A percentile compares a stretch with the other conserved stretches of the same genome.
Evolutionary conservation across 495 filamentous ascomycete genomes (phyloP).

Genomic region (Podospora pseudocomata): DNA sequence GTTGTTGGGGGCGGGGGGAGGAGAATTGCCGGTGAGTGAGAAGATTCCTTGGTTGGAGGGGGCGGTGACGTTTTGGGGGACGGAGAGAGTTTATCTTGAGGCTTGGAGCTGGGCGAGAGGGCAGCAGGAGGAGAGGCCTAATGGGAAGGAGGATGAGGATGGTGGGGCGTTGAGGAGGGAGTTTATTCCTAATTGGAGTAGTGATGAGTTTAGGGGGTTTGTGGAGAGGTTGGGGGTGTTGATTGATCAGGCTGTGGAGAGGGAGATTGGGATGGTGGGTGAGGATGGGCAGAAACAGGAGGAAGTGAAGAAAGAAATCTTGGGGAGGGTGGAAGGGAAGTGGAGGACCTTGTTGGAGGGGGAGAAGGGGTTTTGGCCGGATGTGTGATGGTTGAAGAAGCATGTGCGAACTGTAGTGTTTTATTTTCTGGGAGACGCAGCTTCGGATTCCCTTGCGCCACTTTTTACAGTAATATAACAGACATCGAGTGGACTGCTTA

Average conservation of each 20-base stretch:
- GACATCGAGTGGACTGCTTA: too few species aligned
- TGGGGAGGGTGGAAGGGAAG: slow-evolving; percentile 29
- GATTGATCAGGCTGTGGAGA: slow-evolving; percentile 30
- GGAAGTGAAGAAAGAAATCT: slow-evolving; percentile 22
- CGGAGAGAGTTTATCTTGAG: slow-evolving; percentile 60
- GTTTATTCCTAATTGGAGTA: slow-evolving; percentile 68
- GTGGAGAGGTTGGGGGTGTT: slow-evolving; percentile 39
- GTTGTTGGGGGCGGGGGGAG: neutral
- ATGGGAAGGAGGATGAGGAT: slow-evolving; percentile 46
- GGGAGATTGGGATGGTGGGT: slow-evolving; percentile 19
- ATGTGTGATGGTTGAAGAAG: slow-evolving; percentile 14
- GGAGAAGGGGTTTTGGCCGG: slow-evolving; percentile 37
- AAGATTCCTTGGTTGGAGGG: slow-evolving; percentile 53
- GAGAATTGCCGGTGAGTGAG: slow-evolving; percentile 11
- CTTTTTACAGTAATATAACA: too few species aligned
- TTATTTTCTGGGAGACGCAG: too few species aligned
- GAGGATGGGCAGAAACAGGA: slow-evolving; percentile 15
- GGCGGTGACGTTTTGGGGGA: slow-evolving; percentile 69
- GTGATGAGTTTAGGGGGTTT: slow-evolving; percentile 54
- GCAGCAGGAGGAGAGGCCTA: slow-evolving; percentile 25
- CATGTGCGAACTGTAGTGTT: neutral
- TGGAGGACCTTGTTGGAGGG: slow-evolving; percentile 36
- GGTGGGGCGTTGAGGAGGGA: slow-evolving; percentile 58
- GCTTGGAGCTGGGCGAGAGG: slow-evolving; percentile 56
- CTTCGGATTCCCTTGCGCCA: too few species aligned